Evolutionary conservation across 306 rosid species (phyloP), one percentile per base, ranked within the genome.

Genomic region (Malus orientalis): DNA sequence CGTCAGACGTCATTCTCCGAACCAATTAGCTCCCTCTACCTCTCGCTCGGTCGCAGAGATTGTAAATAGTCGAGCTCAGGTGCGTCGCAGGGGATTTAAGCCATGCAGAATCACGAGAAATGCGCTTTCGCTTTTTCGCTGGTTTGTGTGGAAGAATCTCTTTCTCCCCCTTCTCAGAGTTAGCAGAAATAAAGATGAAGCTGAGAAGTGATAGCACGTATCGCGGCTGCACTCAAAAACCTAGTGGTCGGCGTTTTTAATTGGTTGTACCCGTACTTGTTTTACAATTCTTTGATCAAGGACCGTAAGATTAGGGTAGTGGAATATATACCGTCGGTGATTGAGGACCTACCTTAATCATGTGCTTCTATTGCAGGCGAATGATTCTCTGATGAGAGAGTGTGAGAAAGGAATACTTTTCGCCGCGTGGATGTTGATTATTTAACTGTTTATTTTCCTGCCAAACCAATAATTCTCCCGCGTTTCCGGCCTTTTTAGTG

Each of bases 1-100:
- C 93, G 59, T 93, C 97, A 23, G 96, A 90, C 76, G 91, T 87
- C 98, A 93, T 91, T 77, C 76, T 68, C 87, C 89, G 80, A 49
- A 87, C 61, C 19, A 22, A 6, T 12, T 3, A 70, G 23, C 60
- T 53, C 62, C 23, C 79, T 36, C 33, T 18, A 33, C 65, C 29
- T 23, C 5, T 72, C 49, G 44, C 42, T 20, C 74, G 5, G 67
- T 3, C 23, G 59, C 22, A 5, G 20, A 51, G 55, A 5, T 5
- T 25, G 38, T 45, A 23, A 45, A 59, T 18, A 7, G 42, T 18
- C 3, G 45, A 25, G 27, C 47, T 67, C 23, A 64, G n/a, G 73
- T 64, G 82, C 81, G 81, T 75, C 53, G 77, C 84, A 79, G 83
- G 65, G 20, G 83, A 90, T 88, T 74, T 83, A 80, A 81, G 77